phyloP scores from a whole-genome alignment of 2,329 filamentous ascomycete genomes.

The Knufia fluminis region DNA sequence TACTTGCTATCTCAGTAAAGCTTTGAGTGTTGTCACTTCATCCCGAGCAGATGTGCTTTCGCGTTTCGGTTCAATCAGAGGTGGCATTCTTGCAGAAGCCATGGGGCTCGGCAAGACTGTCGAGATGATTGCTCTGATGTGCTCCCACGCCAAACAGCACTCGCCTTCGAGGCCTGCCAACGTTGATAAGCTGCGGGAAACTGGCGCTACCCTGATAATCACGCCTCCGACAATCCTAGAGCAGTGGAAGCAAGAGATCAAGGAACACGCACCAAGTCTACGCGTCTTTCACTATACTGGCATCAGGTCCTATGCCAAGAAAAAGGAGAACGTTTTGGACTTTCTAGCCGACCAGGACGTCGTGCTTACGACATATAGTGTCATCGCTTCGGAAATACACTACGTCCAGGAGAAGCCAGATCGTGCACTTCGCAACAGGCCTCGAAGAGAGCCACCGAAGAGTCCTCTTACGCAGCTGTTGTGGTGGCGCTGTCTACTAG shows the following conservation, averaged over 20 bases:
- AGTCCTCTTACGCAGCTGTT: constrained; percentile 72
- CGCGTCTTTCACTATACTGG: constrained; percentile 50
- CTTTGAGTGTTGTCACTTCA: constrained; percentile 32
- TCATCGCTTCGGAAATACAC: constrained; percentile 72
- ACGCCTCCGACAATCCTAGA: constrained; percentile 52
- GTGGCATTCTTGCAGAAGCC: constrained; percentile 42
- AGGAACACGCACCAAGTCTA: constrained; percentile 47
- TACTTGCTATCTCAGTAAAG: constrained; percentile 33
- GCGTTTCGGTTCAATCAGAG: constrained; percentile 27
- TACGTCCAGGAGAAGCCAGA: constrained; percentile 62
- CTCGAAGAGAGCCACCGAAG: constrained; percentile 55
- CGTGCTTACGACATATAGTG: constrained; percentile 55
- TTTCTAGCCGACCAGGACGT: constrained; percentile 44
- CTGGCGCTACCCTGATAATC: constrained; percentile 53
- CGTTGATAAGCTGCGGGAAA: constrained; percentile 28
- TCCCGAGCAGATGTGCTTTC: constrained; percentile 28
- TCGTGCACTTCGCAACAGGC: constrained; percentile 56
- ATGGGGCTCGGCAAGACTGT: constrained; percentile 45
- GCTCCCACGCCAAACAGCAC: constrained; percentile 26
- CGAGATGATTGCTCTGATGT: constrained; percentile 40
- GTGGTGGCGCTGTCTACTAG: constrained; percentile 75
- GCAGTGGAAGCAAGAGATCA: constrained; percentile 55
- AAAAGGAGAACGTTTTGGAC: constrained; percentile 33
- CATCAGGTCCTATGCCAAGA: constrained; percentile 29
- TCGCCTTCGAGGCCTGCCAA: constrained; percentile 12